Base-by-base conservation (phyloP, 169 alveolate species). In the Blepharisma undulans region DNA sequence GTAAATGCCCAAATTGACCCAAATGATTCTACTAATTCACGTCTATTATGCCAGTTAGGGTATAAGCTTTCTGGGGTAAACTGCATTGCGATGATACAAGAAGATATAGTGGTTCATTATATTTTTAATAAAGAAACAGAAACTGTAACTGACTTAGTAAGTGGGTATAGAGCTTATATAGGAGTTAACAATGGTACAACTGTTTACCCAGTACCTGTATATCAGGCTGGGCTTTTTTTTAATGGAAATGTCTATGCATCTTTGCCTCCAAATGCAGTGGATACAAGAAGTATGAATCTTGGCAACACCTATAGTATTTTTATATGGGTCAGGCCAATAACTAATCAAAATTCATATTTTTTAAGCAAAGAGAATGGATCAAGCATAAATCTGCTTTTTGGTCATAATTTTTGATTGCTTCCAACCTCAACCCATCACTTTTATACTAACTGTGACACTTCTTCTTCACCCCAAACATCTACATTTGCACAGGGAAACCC, bases 131-230 rank as follows among this genome's bases (percentile, higher is more conserved):
- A 59, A 21, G 10, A 30, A n/a, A 82, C 29, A 5, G 48, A 82
- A 21, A 29, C 12, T 4, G 4, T 78, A 33, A 14, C 33, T 22
- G 89, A 82, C 48, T 19, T 29, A 5, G 48, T 30, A 82, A 32
- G 89, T 21, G 89, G 25, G 72, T 82, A 82, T 59, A 48, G 7
- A n/a, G 72, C 89, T 18, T 82, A 82, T 29, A 82, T 82, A n/a
- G 89, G 89, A 5, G 8, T 72, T 22, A 36, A 22, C 21, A 6
- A 4, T 59, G 33, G 8, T 25, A 5, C 25, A 8, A 30, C 18
- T 30, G 16, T 30, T 18, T 66, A 82, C 77, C 89, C 89, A 21
- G 5, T n/a, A 4, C 89, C 89, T 18, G 34, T 59, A 33, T 36
- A 82, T 36, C 30, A 32, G 29, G 4, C 76, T 21, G 89, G 89